These are phyloP conservation scores for Gamarada debralockiae DNA, from an alignment of 495 filamentous ascomycete genomes.

Conservation along the genomic window DNA sequence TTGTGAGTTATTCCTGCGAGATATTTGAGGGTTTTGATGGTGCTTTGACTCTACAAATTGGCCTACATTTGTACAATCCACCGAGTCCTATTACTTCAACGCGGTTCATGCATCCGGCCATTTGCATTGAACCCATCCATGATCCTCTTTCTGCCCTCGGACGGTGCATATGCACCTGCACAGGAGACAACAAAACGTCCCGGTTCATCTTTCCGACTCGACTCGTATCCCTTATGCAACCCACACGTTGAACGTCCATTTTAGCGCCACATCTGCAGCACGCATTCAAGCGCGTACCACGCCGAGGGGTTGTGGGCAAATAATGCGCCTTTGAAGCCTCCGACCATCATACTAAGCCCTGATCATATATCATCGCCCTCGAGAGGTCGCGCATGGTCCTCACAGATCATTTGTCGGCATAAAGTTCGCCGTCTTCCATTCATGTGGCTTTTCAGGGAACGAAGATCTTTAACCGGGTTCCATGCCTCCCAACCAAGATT, in stretches of 20 bases:
- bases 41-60: neutral
- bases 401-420: neutral
- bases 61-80: neutral
- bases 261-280: neutral
- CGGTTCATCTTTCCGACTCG: neutral
- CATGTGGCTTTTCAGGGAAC: neutral
- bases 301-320: neutral
- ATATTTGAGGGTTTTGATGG: neutral
- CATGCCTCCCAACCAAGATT: neutral
- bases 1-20: neutral
- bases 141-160: neutral
- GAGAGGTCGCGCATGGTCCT: neutral
- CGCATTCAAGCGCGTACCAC: neutral
- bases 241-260: neutral
- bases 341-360: neutral
- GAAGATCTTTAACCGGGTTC: conserved; percentile 10
- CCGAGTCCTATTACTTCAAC: neutral
- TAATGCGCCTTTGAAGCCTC: neutral
- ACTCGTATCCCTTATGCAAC: neutral
- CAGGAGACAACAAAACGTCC: neutral
- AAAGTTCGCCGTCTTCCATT: no score
- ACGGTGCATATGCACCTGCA: neutral
- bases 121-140: neutral
- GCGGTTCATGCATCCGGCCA: neutral
- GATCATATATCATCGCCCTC: neutral